Evolutionary conservation across 208 protist genomes (phyloP), one percentile per base, ranked within the genome.

Genomic region (Crithidia acanthocephali): DNA sequence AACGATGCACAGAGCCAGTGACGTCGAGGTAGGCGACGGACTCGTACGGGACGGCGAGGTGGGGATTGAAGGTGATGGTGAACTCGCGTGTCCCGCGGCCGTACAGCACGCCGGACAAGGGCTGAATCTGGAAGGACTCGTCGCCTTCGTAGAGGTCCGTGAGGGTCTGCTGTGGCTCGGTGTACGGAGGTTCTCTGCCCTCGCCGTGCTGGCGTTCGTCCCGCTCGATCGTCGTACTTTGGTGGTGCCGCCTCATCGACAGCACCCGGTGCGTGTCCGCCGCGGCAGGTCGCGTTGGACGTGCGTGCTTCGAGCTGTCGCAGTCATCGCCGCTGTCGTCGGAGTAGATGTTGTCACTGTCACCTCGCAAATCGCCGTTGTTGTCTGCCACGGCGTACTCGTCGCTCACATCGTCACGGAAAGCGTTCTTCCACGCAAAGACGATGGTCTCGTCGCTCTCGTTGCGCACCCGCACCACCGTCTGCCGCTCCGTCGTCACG

Each of bases 81-180:
- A 98, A 95, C 74, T 98, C 89, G 42, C 82, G 70, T 15, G 62
- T 68, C 1, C 83, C 82, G 30, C 80, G 84, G 55, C 92, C 90
- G 71, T 91, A 97, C 30, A 98, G 80, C 61, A 90, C 82, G 48
- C 96, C 96, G 9, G 50, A 65, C 7, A 86, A 42, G 13, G 97
- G 95, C 69, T 95, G 85, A 68, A 99, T 94, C 9, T 83, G 80
- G 69, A 98, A 99, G 25, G 86, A 79, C 44, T 90, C 86, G 82
- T 98, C 87, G 35, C 86, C 82, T 74, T 92, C 96, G 1, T 87
- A 62, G 45, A 74, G 63, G 11, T 76, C 62, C 20, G 50, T 16
- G 32, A 51, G 33, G 25, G 32, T 28, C 40, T 52, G 30, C 18
- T 40, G n/a, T n/a, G n/a, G n/a, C n/a, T n/a, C n/a, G n/a, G n/a